Evolutionary conservation across 495 filamentous ascomycete genomes (phyloP), one percentile per base, ranked within the genome.

Genomic region (Neurospora sp.): DNA sequence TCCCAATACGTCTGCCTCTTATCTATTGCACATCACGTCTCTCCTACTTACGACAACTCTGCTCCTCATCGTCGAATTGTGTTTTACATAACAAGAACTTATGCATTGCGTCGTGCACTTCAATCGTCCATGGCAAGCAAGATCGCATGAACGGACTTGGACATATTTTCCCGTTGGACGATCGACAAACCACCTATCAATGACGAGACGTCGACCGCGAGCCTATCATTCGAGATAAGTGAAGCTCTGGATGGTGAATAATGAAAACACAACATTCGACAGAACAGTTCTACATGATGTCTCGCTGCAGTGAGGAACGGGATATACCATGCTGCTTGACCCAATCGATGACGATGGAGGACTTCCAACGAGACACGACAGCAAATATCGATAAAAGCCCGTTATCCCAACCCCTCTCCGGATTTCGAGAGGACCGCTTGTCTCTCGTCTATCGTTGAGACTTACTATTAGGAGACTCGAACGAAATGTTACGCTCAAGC

Each of bases 401-500:
- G 16, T 61, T 27, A 12, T 35, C 12, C 53, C 53, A 61, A 61
- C 53, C 53, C 12, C 53, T 61, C 48, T 61, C 16, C 27, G 35
- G 12, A 61, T 31, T 27, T 35, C 12, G 12, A 18, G 53, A 61
- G 2, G 7, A 16, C 14, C 6, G 11, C 27, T 35, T 61, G 27
- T 35, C 14, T 18, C 53, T 61, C 6, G 6, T 35, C 53, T 35
- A 2, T 61, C 27, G 7, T 31, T 35, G 14, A 31, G 27, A 61
- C 53, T 16, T 14, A 61, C 2, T 8, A 61, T 35, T 2, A 16
- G 53, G 6, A 61, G 6, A 61, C 27, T 35, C 6, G 6, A 46
- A 65, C 41, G 75, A 69, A 12, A 81, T 82, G 79, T 61, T 78
- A 20, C 40, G 69, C 42, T 70, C 68, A 59, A 73, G 44, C 74